Percentiles rank a stretch among this genome's conserved stretches.
phyloP scores from a whole-genome alignment of 2,329 filamentous ascomycete species.

The Bipolaris zeicola region DNA sequence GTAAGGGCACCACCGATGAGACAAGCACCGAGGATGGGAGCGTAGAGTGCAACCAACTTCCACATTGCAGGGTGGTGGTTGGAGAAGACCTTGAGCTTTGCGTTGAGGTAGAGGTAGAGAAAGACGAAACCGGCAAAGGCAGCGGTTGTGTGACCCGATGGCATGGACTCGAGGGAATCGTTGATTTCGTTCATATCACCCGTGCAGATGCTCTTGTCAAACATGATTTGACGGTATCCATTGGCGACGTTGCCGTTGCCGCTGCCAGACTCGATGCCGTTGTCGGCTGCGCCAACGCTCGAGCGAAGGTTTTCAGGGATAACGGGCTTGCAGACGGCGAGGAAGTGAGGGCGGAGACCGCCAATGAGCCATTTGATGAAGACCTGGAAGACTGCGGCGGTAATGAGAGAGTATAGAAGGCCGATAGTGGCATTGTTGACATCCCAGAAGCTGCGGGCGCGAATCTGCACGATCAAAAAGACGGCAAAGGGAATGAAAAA shows the following conservation, averaged over 20 bases:
- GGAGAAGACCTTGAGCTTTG: conserved; percentile 75
- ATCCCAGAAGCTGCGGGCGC: conserved; percentile 59
- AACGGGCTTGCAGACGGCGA: conserved; percentile 70
- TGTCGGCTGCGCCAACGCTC: conserved; percentile 19
- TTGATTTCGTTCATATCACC: conserved; percentile 68
- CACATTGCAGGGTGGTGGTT: conserved; percentile 76
- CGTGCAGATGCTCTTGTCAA: conserved; percentile 71
- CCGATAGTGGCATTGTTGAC: conserved; percentile 73
- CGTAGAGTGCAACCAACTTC: conserved; percentile 70
- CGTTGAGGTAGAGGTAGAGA: conserved; percentile 75
- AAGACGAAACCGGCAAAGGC: conserved; percentile 75
- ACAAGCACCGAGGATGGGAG: conserved; percentile 69
- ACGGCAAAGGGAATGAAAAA: conserved; percentile 68
- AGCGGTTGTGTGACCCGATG: conserved; percentile 74
- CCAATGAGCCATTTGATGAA: conserved; percentile 78
- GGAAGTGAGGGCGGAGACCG: conserved; percentile 67
- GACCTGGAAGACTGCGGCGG: conserved; percentile 76
- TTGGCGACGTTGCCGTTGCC: conserved; percentile 56
- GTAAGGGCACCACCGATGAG: conserved; percentile 73
- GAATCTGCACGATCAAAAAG: conserved; percentile 70
- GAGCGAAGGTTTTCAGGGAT: conserved; percentile 48
- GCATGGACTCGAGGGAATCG: conserved; percentile 72
- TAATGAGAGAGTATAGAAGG: conserved; percentile 71
- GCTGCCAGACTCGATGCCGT: conserved; percentile 50
- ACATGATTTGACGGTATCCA: conserved; percentile 68